These are phyloP conservation scores for Aspergillus transmontanensis DNA, from an alignment of 2,329 filamentous ascomycete genomes.

Conservation along the genomic window DNA sequence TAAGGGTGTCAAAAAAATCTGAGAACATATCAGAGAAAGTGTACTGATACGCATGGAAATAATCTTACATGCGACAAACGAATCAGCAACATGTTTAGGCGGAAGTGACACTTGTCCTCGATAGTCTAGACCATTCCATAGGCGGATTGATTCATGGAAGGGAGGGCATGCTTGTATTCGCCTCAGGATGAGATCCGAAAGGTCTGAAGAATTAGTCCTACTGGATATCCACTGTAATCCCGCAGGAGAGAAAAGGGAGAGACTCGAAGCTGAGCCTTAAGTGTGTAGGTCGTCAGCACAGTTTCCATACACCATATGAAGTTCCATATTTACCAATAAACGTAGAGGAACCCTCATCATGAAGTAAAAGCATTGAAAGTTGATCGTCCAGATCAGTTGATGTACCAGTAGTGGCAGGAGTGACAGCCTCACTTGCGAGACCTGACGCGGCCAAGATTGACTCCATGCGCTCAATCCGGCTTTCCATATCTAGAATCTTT, in stretches of 20 bases:
- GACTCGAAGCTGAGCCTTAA: neutral
- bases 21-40: neutral
- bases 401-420: constrained; percentile 1
- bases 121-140: neutral
- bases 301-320: neutral
- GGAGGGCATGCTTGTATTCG: neutral
- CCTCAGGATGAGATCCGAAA: neutral
- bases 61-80: neutral
- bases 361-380: neutral
- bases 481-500: neutral
- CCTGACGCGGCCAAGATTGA: neutral
- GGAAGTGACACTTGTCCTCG: neutral
- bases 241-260: constrained; percentile 1
- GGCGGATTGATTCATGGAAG: neutral
- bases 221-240: neutral
- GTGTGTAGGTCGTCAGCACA: neutral
- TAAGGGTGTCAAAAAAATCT: neutral
- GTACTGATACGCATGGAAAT: neutral
- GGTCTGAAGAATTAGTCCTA: neutral
- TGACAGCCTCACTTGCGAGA: neutral
- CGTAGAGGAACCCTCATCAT: constrained; percentile 1
- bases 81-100: neutral
- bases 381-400: neutral
- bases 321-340: neutral
- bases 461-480: constrained; percentile 3